Evolutionary conservation across 2,329 filamentous ascomycete genomes (phyloP).

Genomic region (Aspergillus proliferans): DNA sequence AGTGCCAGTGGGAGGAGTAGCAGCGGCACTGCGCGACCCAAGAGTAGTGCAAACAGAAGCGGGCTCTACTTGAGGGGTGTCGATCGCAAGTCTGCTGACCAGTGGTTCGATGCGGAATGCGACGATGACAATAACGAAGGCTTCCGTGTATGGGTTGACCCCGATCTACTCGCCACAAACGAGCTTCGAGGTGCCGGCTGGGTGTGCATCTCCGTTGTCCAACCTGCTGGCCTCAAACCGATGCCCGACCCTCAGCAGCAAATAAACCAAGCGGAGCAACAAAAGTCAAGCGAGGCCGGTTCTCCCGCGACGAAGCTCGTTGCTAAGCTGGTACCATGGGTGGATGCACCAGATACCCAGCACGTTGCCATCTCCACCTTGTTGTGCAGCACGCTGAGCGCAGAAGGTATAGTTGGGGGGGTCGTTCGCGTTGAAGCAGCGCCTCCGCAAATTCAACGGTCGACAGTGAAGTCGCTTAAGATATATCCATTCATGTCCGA

Average conservation of each 20-base stretch:
- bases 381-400: slow-evolving; percentile 68
- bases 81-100: slow-evolving; percentile 60
- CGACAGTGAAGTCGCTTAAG: slow-evolving; percentile 62
- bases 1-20: slow-evolving; percentile 64
- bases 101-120: slow-evolving; percentile 71
- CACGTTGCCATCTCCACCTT: slow-evolving; percentile 72
- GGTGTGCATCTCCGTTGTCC: slow-evolving; percentile 79
- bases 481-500: slow-evolving; percentile 69
- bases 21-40: slow-evolving; percentile 62
- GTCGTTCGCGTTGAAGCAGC: slow-evolving; percentile 83
- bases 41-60: slow-evolving; percentile 43
- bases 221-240: slow-evolving; percentile 68
- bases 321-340: slow-evolving; percentile 70
- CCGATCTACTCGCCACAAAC: slow-evolving; percentile 65
- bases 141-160: slow-evolving; percentile 78
- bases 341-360: slow-evolving; percentile 76
- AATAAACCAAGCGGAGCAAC: slow-evolving; percentile 60
- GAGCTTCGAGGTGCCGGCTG: slow-evolving; percentile 70
- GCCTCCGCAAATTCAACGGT: slow-evolving; percentile 62
- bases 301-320: slow-evolving; percentile 62
- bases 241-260: slow-evolving; percentile 63
- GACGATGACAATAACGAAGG: slow-evolving; percentile 50
- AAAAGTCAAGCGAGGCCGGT: slow-evolving; percentile 51
- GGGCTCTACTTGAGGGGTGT: slow-evolving; percentile 71
- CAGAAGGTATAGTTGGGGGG: slow-evolving; percentile 70